phyloP scores from a whole-genome alignment of 306 rosid species.

The Fagus sylvatica region DNA sequence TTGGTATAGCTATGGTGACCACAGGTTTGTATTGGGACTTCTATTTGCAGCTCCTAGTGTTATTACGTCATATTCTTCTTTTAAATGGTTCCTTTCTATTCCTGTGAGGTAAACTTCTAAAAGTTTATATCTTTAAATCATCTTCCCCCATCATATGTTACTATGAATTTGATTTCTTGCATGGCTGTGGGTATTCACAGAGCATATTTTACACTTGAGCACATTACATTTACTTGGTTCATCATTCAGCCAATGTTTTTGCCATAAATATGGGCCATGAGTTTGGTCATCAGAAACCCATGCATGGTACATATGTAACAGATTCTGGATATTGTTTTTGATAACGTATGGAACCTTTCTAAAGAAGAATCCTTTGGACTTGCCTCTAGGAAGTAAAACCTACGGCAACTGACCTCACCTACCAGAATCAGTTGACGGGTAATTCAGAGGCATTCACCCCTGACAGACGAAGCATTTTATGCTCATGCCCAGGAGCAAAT shows the following conservation, averaged over 20 bases:
- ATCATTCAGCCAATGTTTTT: neutral
- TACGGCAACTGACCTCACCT: too few species aligned
- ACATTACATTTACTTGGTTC: neutral
- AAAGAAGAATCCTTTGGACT: too few species aligned
- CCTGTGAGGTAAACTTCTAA: neutral
- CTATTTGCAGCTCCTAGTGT: constrained; percentile 19
- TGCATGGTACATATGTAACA: neutral
- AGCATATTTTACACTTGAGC: neutral
- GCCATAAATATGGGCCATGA: neutral
- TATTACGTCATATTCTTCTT: constrained; percentile 4
- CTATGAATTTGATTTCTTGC: neutral
- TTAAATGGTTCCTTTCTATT: constrained; percentile 7
- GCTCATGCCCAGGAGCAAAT: too few species aligned
- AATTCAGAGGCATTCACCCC: too few species aligned
- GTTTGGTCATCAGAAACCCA: neutral
- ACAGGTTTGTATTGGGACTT: constrained; percentile 55
- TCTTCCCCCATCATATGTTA: neutral
- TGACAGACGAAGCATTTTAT: too few species aligned
- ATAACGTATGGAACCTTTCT: too few species aligned
- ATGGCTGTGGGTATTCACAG: neutral
- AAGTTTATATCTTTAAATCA: neutral
- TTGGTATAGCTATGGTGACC: constrained; percentile 95
- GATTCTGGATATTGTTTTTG: too few species aligned
- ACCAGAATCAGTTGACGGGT: too few species aligned
- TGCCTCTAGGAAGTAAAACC: too few species aligned